Base-by-base conservation (phyloP, 1,139 yeast species). In the Kurtzmaniella quercitrusa region DNA sequence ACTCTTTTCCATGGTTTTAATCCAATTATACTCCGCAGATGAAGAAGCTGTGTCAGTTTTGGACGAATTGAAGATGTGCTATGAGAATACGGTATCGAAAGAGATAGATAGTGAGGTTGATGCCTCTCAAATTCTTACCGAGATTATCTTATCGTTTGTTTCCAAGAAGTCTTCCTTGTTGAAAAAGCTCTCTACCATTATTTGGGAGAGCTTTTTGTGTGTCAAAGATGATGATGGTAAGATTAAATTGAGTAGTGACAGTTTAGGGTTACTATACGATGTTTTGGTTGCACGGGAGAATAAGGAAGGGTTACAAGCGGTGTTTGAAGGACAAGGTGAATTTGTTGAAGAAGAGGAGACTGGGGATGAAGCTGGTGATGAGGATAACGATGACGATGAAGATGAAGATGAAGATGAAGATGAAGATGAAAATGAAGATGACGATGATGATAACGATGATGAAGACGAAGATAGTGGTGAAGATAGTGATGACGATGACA, bases 1-100 rank as follows among this genome's bases (percentile, higher is more conserved):
- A 39, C 67, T 93, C 41, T 80, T 87, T 47, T 85, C 96, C 0
- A 79, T 88, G 76, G 85, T 85, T 2, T 63, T 90, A 39, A 61
- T 93, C 23, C 96, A 90, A 58, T 72, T 91, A 37, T 90, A 83
- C 57, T 69, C 82, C 49, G 95, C 93, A 16, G 90, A 83, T 53
- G 81, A 78, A 43, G 98, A 91, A 49, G 85, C 96, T 0, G 80
- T 85, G 3, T 71, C 81, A 27, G 83, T 89, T 18, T 70, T 90
- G 37, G 83, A 81, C 34, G 98, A 91, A 57, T 66, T 91, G 44
- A 81, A 75, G 45, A 64, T 67, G 15, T 79, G 82, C 47, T 81
- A 73, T 50, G 71, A 73, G 37, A 66, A 67, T 37, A 61, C 68
- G 25, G 66, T 70, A 39, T 55, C 58, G 7, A 51, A 54, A 2